Base-by-base conservation (phyloP, 768 basidiomycete species). In the Pulveroboletus sp. region DNA sequence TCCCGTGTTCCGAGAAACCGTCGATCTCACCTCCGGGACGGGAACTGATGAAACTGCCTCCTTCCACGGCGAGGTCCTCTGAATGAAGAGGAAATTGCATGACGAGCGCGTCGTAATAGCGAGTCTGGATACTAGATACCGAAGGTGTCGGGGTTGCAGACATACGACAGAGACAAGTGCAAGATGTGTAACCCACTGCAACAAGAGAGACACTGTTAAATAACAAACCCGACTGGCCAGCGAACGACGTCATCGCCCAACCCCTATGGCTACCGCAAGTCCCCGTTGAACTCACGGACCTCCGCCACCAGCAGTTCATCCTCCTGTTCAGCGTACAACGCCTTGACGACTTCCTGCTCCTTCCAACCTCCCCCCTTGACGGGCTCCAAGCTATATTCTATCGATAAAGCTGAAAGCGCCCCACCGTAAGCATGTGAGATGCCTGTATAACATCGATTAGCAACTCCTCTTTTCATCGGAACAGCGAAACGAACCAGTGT, bases 371-470 rank as follows among this genome's bases (percentile, higher is more conserved):
- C 66, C 21, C 63, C 52, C 15, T 67, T 57, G 43, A 80, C 64
- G 3, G 90, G 90, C 8, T 80, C 81, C 24, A 96, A 77, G 2
- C 81, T 85, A 70, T 97, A 95, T 32, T 86, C 76, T 49, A 97
- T 84, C 13, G 89, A 89, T 10, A 97, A 71, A 4, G 93, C 92
- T 2, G 93, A 94, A 6, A 96, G 74, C 0, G 81, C 83, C 11
- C 95, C 95, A n/a, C 91, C 93, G 59, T 96, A 97, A 2, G 94
- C 94, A 64, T 89, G 89, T 5, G 92, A 93, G 43, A 95, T 94
- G n/a, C 92, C 89, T 87, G 54, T 31, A 38, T 8, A 40, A 21
- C 27, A 26, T 36, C 0, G 14, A 27, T 60, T 26, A 61, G 54
- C n/a, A 51, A 53, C n/a, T 49, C 31, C 28, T 15, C 24, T n/a